Evolutionary conservation across 1,284 basidiomycete species (phyloP), one percentile per base, ranked within the genome.

Genomic region (Ganoderma sp.): DNA sequence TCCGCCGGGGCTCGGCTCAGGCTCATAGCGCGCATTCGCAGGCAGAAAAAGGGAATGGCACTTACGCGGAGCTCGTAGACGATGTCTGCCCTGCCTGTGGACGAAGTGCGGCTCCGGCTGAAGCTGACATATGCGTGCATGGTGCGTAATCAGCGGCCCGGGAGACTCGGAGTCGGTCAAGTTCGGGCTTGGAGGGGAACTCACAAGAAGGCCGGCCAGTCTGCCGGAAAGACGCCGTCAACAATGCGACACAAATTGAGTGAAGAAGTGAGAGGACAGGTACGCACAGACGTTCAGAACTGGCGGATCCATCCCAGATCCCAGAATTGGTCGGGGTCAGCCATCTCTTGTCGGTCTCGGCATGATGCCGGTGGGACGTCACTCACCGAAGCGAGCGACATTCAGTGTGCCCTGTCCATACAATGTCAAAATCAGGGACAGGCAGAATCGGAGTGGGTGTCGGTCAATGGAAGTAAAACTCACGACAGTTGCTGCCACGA

Each of bases 191-290:
- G 14, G 48, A 32, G 22, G 8, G n/a, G 22, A 3, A 52, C 48
- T 52, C n/a, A 52, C 48, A 25, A 52, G 48, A 52, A 52, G 12
- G 48, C 48, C 4, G 48, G 48, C 48, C 48, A 52, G 48, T 52
- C 48, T 52, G 22, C 12, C 1, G 48, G 22, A 5, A 8, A 9
- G 37, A 22, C 48, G 14, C 25, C 12, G 22, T 52, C 22, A 52
- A 25, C 2, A 22, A 52, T 52, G 22, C n/a, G 48, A 52, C 37
- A 39, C 6, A 6, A 10, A 10, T 5, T 39, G 37, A 39, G 37
- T 1, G 37, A 39, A 39, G 37, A 39, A 39, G 37, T 39, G 37
- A 10, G 7, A 10, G 7, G 37, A 10, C 10, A 14, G 12, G 12
- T 25, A 52, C 48, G 12, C 25, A 52, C 48, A 52, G 22, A 52